Percentiles rank a stretch among this genome's conserved stretches.
Conservation (phyloP, 768 basidiomycete genomes). For the Amanita phalloides region DNA sequence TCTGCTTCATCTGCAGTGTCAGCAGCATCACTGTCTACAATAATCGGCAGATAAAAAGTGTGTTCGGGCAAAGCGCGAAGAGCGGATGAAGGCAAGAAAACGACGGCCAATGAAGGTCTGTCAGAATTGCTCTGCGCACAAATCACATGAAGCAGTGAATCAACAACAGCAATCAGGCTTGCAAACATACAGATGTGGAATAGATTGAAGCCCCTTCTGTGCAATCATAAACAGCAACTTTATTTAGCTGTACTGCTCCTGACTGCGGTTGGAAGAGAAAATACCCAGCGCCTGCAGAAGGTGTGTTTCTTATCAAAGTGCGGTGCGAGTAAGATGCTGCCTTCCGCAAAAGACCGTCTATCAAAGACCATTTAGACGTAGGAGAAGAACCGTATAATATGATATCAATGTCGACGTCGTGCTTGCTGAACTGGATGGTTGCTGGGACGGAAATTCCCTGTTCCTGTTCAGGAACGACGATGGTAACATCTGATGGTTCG, state of each 20-base stretch:
- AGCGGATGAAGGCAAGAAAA: slow-evolving; percentile 48
- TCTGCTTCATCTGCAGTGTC: slow-evolving; percentile 14
- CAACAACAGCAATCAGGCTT: slow-evolving; percentile 17
- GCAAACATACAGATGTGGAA: slow-evolving; percentile 24
- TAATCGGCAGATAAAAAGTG: slow-evolving; percentile 48
- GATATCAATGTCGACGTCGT: slow-evolving; percentile 40
- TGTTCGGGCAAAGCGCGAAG: slow-evolving; percentile 26
- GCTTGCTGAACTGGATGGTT: slow-evolving; percentile 19
- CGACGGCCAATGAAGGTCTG: slow-evolving; percentile 53
- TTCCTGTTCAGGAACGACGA: slow-evolving; percentile 18
- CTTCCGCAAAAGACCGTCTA: slow-evolving; percentile 49
- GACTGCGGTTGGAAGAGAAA: slow-evolving; percentile 18
- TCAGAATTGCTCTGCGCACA: slow-evolving; percentile 23
- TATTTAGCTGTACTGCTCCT: slow-evolving; percentile 17
- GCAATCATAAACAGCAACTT: slow-evolving; percentile 26
- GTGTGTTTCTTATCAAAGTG: slow-evolving; percentile 10
- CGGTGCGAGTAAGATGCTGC: slow-evolving; percentile 30
- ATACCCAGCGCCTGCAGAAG: slow-evolving; percentile 10
- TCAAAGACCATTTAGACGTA: slow-evolving; percentile 48
- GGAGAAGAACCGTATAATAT: slow-evolving; percentile 58
- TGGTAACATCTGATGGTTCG: slow-evolving; percentile 8
- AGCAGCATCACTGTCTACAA: slow-evolving; percentile 19
- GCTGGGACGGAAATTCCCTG: slow-evolving; percentile 22
- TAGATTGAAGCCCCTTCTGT: slow-evolving; percentile 17
- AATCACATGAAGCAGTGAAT: slow-evolving; percentile 32